A percentile compares a stretch with the other conserved stretches of the same genome.
phyloP scores from a whole-genome alignment of 2,329 filamentous ascomycete species.

The Nothopassalora personata region DNA sequence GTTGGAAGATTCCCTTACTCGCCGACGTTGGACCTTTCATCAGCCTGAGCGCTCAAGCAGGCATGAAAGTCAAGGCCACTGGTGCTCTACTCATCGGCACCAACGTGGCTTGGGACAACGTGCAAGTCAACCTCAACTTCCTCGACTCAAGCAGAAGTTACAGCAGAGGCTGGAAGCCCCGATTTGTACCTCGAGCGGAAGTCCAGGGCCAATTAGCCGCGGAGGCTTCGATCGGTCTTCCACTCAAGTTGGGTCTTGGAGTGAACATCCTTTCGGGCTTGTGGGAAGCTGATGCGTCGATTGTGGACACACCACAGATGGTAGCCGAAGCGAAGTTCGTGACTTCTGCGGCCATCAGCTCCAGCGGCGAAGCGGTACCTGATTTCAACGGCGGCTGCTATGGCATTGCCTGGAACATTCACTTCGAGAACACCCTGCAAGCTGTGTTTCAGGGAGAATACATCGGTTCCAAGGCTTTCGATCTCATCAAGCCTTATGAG shows the following conservation, averaged over 20 bases:
- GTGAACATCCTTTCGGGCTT: background rate
- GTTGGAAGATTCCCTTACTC: background rate
- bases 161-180: background rate
- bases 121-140: conserved; percentile 4
- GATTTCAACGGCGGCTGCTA: conserved; percentile 11
- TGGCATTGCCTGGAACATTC: conserved; percentile 8
- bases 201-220: conserved; percentile 2
- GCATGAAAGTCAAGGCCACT: conserved; percentile 2
- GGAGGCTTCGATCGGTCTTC: conserved; percentile 3
- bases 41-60: background rate
- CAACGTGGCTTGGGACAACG: conserved; percentile 2
- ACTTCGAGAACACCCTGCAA: conserved; percentile 8
- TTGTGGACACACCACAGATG: conserved; percentile 5
- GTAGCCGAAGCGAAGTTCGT: conserved; percentile 8
- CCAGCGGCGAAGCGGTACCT: background rate
- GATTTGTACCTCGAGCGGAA: background rate
- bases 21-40: conserved; percentile 6
- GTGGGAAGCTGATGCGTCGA: conserved; percentile 1
- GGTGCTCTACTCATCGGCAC: conserved; percentile 5
- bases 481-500: background rate
- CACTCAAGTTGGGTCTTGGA: conserved; percentile 7
- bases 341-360: conserved; percentile 2
- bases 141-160: conserved; percentile 1
- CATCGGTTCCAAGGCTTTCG: background rate
- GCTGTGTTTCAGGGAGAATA: background rate